Evolutionary conservation across 176 grass and related monocot species (phyloP).

Genomic region (Coix lacrymajobi): DNA sequence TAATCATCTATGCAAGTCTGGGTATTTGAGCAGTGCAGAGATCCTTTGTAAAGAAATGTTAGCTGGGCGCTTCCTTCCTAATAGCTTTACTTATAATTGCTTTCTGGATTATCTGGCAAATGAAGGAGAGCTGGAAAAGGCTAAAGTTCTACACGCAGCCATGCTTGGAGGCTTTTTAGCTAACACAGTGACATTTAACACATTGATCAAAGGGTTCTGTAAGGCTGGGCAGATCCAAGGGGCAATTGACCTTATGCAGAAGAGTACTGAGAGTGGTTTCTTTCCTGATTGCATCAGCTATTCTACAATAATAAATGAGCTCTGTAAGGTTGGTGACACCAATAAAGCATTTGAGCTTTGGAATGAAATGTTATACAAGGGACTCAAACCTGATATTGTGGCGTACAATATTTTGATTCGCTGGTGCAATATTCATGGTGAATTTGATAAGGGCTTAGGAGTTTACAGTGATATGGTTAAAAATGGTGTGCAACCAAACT

Average conservation of each 20-base stretch:
- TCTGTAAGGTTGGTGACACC: conserved; percentile 45
- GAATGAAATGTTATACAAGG: conserved; percentile 63
- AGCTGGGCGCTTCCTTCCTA: conserved; percentile 38
- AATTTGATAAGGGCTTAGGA: conserved; percentile 34
- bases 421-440: conserved; percentile 51
- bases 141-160: conserved; percentile 41
- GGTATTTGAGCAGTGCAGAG: conserved; percentile 57
- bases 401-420: conserved; percentile 68
- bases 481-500: conserved; percentile 48
- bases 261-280: conserved; percentile 38
- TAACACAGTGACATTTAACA: conserved; percentile 62
- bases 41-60: conserved; percentile 67
- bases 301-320: conserved; percentile 60
- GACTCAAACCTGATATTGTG: conserved; percentile 53
- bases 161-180: conserved; percentile 54
- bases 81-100: conserved; percentile 58
- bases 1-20: conserved; percentile 73
- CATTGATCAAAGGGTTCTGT: conserved; percentile 62
- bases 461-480: conserved; percentile 56
- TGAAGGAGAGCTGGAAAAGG: conserved; percentile 52
- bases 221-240: conserved; percentile 51
- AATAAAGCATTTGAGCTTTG: conserved; percentile 57
- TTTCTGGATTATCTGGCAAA: conserved; percentile 65
- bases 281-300: conserved; percentile 74
- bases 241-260: conserved; percentile 42